Evolutionary conservation across 352 stramenopile species (phyloP).

Genomic region (Phytopythium litorale): DNA sequence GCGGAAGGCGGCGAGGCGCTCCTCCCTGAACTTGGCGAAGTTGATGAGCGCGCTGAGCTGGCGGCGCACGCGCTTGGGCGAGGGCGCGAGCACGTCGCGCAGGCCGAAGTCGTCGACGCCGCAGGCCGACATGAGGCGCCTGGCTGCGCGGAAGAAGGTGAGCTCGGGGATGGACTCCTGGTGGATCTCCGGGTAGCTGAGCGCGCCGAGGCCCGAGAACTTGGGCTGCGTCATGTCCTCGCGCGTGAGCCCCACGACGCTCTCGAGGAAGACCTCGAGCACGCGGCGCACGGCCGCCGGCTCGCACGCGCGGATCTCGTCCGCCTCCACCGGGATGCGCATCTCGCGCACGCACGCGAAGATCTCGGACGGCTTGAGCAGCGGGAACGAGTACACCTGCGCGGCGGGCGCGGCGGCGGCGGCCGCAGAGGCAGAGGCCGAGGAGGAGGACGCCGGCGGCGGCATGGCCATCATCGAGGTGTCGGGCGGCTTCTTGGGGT

Average conservation of each 20-base stretch:
- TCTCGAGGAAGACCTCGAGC: constrained; percentile 88
- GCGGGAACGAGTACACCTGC: constrained; percentile 85
- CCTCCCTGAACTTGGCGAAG: constrained; percentile 96
- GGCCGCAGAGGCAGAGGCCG: background rate
- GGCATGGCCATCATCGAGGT: too few species aligned
- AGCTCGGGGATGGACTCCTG: constrained; percentile 92
- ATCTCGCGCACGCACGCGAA: constrained; percentile 91
- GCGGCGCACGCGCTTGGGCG: constrained; percentile 83
- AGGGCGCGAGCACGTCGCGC: constrained; percentile 89
- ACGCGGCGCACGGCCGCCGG: constrained; percentile 77
- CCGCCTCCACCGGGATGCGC: constrained; percentile 85
- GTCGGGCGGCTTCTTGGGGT: too few species aligned
- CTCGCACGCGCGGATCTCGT: constrained; percentile 84
- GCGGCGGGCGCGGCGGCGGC: background rate
- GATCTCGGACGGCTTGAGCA: constrained; percentile 93
- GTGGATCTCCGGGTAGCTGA: constrained; percentile 92
- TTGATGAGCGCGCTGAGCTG: constrained; percentile 97
- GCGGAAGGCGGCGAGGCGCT: constrained; percentile 84
- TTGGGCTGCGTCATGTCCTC: constrained; percentile 91
- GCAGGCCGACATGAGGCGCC: constrained; percentile 88
- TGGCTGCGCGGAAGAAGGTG: constrained; percentile 89
- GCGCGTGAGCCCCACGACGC: constrained; percentile 85
- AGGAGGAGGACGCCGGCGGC: background rate
- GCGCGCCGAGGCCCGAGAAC: constrained; percentile 72
- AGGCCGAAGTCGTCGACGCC: constrained; percentile 94